These are phyloP conservation scores for Erythrophleum fordii DNA, from an alignment of 306 rosid genomes.

Conservation along the genomic window DNA sequence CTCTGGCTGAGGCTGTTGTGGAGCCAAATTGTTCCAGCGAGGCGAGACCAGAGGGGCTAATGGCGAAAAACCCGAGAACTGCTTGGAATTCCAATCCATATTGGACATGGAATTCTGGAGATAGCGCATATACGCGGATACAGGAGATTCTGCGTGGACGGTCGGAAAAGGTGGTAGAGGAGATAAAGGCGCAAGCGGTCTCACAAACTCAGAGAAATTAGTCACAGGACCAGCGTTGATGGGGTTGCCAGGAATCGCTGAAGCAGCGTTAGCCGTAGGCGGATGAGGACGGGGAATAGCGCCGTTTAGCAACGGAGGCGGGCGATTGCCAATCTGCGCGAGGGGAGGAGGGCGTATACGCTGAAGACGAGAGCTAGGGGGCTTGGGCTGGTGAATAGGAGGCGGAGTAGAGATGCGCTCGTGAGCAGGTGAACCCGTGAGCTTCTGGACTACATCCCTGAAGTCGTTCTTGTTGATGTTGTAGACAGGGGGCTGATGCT, in stretches of 20 bases:
- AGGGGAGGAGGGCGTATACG: constrained; percentile 80
- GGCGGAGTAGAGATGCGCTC: constrained; percentile 61
- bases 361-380: constrained; percentile 73
- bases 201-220: constrained; percentile 44
- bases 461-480: constrained; percentile 76
- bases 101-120: constrained; percentile 44
- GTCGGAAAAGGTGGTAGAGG: constrained; percentile 76
- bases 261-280: not conserved
- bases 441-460: constrained; percentile 81
- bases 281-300: constrained; percentile 34
- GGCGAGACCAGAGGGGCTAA: constrained; percentile 64
- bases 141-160: constrained; percentile 69
- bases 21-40: constrained; percentile 55
- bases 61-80: constrained; percentile 61
- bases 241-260: constrained; percentile 34
- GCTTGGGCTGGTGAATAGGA: constrained; percentile 63
- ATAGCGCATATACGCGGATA: constrained; percentile 71
- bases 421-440: constrained; percentile 80
- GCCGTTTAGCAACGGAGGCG: constrained; percentile 43
- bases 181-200: constrained; percentile 57
- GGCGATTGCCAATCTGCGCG: constrained; percentile 55
- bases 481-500: constrained; percentile 75
- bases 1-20: constrained; percentile 39
- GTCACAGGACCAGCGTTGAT: not conserved
- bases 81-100: constrained; percentile 52